Base-by-base conservation (phyloP, 345 rosid species). In the Salix suchowensis region DNA sequence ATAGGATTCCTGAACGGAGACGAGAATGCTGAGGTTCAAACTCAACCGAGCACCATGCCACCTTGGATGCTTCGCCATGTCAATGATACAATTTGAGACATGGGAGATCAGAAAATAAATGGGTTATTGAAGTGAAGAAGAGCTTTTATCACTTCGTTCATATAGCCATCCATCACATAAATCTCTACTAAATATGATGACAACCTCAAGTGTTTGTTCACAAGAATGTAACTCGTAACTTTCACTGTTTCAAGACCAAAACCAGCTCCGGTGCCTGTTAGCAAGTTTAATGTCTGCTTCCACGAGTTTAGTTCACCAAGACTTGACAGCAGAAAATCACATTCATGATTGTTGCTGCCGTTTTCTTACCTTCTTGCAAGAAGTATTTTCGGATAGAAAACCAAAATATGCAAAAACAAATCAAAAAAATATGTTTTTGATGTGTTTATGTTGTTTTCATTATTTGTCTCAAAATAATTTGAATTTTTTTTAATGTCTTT, bases 41-140 rank as follows among this genome's bases (percentile, higher is more conserved):
- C 79, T 40, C 84, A 69, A 30, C 75, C 77, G 13, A 13, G 70
- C 13, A 21, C 68, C 24, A 74, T 74, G 0, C 91, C 91, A 3
- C 73, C 78, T 0, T 89, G 93, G 93, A 80, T 89, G 91, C 77
- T 89, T 66, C 67, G 68, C 70, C 83, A 61, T 68, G 44, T 74
- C 14, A 78, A 81, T 55, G 46, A 55, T 23, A 55, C 26, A 55
- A n/a, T n/a, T n/a, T 55, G 62, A 55, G 62, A 23, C 26, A 9
- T 55, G 62, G 28, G 28, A 55, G 62, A 55, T 55, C 26, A 4
- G 62, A 55, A 55, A n/a, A 4, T 12, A 58, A 46, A 0, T 8
- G 39, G 73, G 21, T 42, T 10, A 16, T 26, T 44, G 26, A 7
- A 32, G 28, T 50, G 24, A 58, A 5, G 23, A 42, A 55, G 62